phyloP scores from a whole-genome alignment of 768 basidiomycete species.

The Phanerodontia chrysosporium region DNA sequence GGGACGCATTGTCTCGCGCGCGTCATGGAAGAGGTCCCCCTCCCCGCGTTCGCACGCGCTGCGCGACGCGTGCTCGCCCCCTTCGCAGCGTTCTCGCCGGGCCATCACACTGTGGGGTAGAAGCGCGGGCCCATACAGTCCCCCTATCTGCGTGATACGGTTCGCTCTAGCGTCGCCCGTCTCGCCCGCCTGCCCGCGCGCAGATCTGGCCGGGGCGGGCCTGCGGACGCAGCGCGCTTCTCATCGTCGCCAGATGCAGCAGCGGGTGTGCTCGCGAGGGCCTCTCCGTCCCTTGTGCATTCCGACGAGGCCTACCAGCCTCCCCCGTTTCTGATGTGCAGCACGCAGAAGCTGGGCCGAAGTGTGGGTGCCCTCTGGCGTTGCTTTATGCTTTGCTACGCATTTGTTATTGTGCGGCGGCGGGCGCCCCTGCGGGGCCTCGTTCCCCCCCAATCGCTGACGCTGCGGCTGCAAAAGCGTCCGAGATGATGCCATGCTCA shows the following conservation, averaged over 20 bases:
- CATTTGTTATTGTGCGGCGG: not conserved
- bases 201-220: slow-evolving; percentile 1
- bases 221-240: not conserved
- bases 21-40: too few relatives aligned
- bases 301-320: not conserved
- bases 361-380: not conserved
- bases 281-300: not conserved
- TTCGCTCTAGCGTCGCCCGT: not conserved
- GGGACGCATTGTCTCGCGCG: slow-evolving; percentile 1
- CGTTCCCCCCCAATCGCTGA: not conserved
- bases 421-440: not conserved
- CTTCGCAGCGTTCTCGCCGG: not conserved
- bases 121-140: slow-evolving; percentile 2
- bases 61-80: not conserved
- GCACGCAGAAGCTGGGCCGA: too few relatives aligned
- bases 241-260: not conserved
- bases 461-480: not conserved
- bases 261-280: not conserved
- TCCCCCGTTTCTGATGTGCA: not conserved
- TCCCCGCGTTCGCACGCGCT: not conserved
- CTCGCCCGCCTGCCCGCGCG: not conserved
- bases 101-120: slow-evolving; percentile 13
- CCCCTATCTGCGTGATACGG: slow-evolving; percentile 1
- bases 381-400: not conserved
- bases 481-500: not conserved